These are phyloP conservation scores for Corymbia calophylla DNA, from an alignment of 441 rosid genomes.

Conservation along the genomic window DNA sequence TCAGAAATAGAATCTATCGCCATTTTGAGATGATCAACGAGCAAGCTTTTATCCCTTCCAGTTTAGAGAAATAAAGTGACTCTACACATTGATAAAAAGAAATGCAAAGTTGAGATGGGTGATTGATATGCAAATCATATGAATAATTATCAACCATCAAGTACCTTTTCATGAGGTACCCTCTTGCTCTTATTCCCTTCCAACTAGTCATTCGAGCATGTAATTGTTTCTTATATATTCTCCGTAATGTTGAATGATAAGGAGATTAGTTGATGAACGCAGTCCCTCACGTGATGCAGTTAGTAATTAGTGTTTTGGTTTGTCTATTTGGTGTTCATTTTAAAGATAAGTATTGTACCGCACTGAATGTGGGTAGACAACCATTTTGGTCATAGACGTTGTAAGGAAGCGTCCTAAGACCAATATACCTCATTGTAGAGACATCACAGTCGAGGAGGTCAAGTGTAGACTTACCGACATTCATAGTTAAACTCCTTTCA, in stretches of 20 bases:
- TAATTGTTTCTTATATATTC: not conserved
- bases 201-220: not conserved
- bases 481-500: not conserved
- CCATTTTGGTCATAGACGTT: not conserved
- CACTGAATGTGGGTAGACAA: not conserved
- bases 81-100: not conserved
- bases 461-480: not conserved
- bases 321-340: not conserved
- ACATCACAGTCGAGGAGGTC: not conserved
- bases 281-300: not conserved
- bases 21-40: no score
- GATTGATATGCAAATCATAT: no score
- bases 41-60: no score
- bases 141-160: no score
- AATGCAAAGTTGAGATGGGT: not conserved
- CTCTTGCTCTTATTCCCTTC: not conserved
- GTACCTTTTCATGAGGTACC: no score
- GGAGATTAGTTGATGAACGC: not conserved
- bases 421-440: not conserved
- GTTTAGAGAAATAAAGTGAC: not conserved
- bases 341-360: not conserved
- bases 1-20: not conserved
- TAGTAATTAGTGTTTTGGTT: not conserved
- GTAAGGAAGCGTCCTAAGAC: not conserved
- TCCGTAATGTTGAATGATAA: not conserved